Percentiles rank a stretch among this genome's conserved stretches.
These are phyloP conservation scores for Alliaria petiolata DNA, from an alignment of 345 rosid species.

Conservation along the genomic window DNA sequence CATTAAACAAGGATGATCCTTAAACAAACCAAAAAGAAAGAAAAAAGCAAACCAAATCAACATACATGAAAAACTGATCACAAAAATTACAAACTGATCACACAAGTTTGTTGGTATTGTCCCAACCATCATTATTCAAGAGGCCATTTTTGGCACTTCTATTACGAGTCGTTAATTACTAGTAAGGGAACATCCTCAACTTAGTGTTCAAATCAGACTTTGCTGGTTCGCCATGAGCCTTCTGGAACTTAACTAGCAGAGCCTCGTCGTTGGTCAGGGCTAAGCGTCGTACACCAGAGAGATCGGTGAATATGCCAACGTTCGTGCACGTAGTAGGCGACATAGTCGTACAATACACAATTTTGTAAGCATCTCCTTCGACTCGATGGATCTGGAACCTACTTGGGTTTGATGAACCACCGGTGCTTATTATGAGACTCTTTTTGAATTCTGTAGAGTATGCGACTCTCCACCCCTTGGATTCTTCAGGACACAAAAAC, in stretches of 20 bases:
- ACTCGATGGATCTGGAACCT: constrained; percentile 8
- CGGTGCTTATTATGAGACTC: not conserved
- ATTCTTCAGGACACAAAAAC: constrained; percentile 7
- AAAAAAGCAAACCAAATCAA: not conserved
- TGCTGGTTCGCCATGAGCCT: not conserved
- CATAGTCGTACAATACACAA: not conserved
- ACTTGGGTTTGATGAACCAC: constrained; percentile 9
- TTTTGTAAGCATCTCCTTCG: constrained; percentile 1
- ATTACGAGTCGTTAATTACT: not conserved
- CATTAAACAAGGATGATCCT: not conserved
- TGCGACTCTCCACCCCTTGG: constrained; percentile 14
- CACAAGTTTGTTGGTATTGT: not conserved
- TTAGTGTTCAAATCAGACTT: not conserved
- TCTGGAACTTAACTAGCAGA: constrained; percentile 10
- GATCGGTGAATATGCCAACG: constrained; percentile 8
- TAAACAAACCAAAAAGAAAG: not conserved
- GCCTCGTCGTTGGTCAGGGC: not conserved
- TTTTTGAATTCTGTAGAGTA: constrained; percentile 3
- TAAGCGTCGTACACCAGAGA: constrained; percentile 14
- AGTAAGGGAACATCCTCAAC: constrained; percentile 13
- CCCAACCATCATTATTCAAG: constrained; percentile 12
- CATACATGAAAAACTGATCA: not conserved
- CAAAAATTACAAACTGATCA: not conserved
- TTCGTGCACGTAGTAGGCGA: not conserved
- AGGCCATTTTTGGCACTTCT: not conserved